Percentiles rank a stretch among this genome's conserved stretches.
These are phyloP conservation scores for Candida germanica DNA, from an alignment of 805 yeast genomes.

Conservation along the genomic window DNA sequence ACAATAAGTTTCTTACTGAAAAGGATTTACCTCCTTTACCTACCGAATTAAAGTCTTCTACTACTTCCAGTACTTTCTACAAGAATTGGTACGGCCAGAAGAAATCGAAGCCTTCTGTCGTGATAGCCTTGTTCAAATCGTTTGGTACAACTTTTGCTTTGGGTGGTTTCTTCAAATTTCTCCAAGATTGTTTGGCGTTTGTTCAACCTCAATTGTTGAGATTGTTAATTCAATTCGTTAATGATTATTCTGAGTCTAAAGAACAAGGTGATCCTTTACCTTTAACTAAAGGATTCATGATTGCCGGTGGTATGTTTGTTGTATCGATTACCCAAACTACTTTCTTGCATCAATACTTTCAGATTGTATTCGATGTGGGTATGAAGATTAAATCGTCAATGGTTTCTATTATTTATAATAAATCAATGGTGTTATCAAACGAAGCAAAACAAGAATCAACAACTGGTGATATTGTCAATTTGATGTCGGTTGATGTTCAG, in stretches of 20 bases:
- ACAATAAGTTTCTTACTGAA: constrained; percentile 50
- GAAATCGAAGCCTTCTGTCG: constrained; percentile 47
- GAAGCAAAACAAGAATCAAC: constrained; percentile 69
- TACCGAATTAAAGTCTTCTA: constrained; percentile 52
- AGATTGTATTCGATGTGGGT: constrained; percentile 70
- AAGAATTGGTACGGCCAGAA: constrained; percentile 59
- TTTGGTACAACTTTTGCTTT: constrained; percentile 70
- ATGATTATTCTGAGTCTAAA: constrained; percentile 36
- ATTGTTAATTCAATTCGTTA: constrained; percentile 27
- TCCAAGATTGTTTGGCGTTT: constrained; percentile 71
- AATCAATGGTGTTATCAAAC: constrained; percentile 64
- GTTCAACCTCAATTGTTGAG: constrained; percentile 32
- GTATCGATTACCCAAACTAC: constrained; percentile 78
- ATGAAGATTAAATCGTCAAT: constrained; percentile 71
- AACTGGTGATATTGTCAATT: constrained; percentile 90
- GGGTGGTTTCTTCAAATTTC: constrained; percentile 69
- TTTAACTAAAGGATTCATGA: constrained; percentile 69
- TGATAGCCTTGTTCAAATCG: constrained; percentile 59
- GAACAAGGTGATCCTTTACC: constrained; percentile 50
- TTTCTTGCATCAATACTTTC: constrained; percentile 74
- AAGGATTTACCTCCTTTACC: constrained; percentile 83
- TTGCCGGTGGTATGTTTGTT: constrained; percentile 70
- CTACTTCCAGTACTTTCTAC: constrained; percentile 49
- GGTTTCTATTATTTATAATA: constrained; percentile 64
- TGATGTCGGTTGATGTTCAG: constrained; percentile 93